Conservation (phyloP, 768 basidiomycete genomes). For the Trametes gibbosa region DNA sequence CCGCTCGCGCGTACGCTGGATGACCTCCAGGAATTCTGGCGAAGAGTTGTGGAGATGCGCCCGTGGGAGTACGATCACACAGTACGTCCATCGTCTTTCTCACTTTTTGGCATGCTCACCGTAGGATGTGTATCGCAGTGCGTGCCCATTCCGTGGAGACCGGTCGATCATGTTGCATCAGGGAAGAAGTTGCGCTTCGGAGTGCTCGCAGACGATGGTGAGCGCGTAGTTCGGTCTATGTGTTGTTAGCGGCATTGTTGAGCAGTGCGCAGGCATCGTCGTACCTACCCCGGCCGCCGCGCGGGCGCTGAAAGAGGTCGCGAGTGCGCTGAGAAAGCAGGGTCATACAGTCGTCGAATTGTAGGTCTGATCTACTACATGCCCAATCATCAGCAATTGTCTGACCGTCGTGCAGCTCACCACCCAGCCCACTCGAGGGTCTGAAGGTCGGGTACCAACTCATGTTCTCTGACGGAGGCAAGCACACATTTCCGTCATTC, state of each 20-base stretch:
- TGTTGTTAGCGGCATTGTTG: neutral
- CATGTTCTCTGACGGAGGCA: slow-evolving; percentile 31
- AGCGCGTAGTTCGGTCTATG: slow-evolving; percentile 5
- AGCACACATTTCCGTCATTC: neutral
- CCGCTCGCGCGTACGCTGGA: slow-evolving; percentile 43
- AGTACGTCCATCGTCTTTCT: slow-evolving; percentile 24
- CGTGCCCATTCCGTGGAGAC: slow-evolving; percentile 42
- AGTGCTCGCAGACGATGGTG: slow-evolving; percentile 42
- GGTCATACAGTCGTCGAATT: slow-evolving; percentile 42
- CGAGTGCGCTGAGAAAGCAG: slow-evolving; percentile 33
- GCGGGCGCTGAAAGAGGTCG: slow-evolving; percentile 36
- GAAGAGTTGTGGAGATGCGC: slow-evolving; percentile 38
- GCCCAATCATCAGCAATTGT: neutral
- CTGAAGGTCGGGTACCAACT: slow-evolving; percentile 30
- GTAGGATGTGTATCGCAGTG: slow-evolving; percentile 30
- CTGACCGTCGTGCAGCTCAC: slow-evolving; percentile 11
- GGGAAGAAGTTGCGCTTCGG: slow-evolving; percentile 39
- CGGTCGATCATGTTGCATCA: slow-evolving; percentile 28
- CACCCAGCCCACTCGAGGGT: slow-evolving; percentile 27
- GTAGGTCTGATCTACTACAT: slow-evolving; percentile 21
- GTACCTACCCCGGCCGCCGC: slow-evolving; percentile 40
- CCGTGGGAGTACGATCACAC: slow-evolving; percentile 45
- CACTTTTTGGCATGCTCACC: neutral
- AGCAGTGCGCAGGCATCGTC: slow-evolving; percentile 31
- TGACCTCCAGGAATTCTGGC: slow-evolving; percentile 44